Conservation (phyloP, 495 filamentous ascomycete genomes). For the Barbatosphaeria neglecta region DNA sequence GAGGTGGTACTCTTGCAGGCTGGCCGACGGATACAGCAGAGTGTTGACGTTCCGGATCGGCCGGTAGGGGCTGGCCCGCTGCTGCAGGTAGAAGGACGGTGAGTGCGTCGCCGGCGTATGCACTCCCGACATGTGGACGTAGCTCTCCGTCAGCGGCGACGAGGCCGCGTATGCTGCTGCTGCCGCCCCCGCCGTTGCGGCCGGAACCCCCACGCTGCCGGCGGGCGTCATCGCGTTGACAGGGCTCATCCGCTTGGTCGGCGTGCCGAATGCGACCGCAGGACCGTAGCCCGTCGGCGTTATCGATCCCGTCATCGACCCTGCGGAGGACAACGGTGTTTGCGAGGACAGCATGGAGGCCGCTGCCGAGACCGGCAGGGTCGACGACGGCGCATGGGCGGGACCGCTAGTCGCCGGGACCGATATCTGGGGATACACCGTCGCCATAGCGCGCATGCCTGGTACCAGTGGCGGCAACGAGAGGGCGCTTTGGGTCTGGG, state of each 20-base stretch:
- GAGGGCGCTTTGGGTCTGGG: constrained; percentile 19
- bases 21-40: constrained; percentile 71
- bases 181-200: no score
- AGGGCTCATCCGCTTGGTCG: constrained; percentile 26
- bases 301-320: no score
- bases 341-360: not conserved
- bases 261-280: constrained; percentile 22
- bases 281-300: not conserved
- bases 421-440: constrained; percentile 23
- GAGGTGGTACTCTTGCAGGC: constrained; percentile 62
- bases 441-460: constrained; percentile 39
- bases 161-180: constrained; percentile 22
- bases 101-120: constrained; percentile 46
- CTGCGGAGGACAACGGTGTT: not conserved
- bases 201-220: no score
- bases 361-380: constrained; percentile 6
- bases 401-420: constrained; percentile 22
- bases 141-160: constrained; percentile 39
- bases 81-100: constrained; percentile 48
- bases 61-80: constrained; percentile 74
- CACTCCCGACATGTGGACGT: constrained; percentile 28
- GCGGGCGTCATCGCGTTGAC: constrained; percentile 20
- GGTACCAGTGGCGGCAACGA: constrained; percentile 33
- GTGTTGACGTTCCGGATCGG: constrained; percentile 83
- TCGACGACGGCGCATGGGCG: constrained; percentile 10